phyloP scores from a whole-genome alignment of 345 rosid genomes.

The Hypericum androsaemum region DNA sequence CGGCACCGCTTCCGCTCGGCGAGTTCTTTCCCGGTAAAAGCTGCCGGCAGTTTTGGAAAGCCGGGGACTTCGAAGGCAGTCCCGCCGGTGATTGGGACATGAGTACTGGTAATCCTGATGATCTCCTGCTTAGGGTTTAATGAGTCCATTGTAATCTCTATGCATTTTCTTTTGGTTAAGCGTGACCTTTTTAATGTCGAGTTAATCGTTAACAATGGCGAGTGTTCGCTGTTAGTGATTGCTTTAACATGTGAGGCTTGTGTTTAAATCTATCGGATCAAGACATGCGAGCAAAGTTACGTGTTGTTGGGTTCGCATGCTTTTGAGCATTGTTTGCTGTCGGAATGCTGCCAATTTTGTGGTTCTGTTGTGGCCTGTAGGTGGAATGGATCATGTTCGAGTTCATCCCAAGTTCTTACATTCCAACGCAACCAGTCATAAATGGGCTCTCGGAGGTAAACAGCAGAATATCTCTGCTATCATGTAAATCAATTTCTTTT shows the following conservation, averaged over 20 bases:
- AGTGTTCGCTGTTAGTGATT: not conserved
- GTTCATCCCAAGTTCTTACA: constrained; percentile 95
- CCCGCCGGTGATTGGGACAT: constrained; percentile 37
- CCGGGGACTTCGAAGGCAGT: constrained; percentile 69
- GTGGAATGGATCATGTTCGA: constrained; percentile 79
- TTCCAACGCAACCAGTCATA: constrained; percentile 98
- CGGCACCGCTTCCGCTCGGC: not conserved
- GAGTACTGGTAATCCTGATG: constrained; percentile 30
- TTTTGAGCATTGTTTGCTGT: too few relatives aligned
- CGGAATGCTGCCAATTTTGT: too few relatives aligned
- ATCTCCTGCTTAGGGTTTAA: not conserved
- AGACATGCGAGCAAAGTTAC: too few relatives aligned
- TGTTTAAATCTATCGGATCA: too few relatives aligned
- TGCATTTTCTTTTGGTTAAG: not conserved
- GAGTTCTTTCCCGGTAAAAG: constrained; percentile 9
- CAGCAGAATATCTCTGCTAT: too few relatives aligned
- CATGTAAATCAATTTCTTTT: too few relatives aligned
- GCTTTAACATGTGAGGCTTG: too few relatives aligned
- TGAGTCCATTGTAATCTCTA: not conserved
- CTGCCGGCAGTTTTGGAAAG: constrained; percentile 85
- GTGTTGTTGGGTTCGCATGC: too few relatives aligned
- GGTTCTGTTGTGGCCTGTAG: too few relatives aligned
- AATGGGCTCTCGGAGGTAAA: constrained; percentile 98
- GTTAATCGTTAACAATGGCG: not conserved
- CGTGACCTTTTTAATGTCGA: not conserved